These are phyloP conservation scores for Colletotrichum horii DNA, from an alignment of 2,329 filamentous ascomycete species.

Conservation along the genomic window DNA sequence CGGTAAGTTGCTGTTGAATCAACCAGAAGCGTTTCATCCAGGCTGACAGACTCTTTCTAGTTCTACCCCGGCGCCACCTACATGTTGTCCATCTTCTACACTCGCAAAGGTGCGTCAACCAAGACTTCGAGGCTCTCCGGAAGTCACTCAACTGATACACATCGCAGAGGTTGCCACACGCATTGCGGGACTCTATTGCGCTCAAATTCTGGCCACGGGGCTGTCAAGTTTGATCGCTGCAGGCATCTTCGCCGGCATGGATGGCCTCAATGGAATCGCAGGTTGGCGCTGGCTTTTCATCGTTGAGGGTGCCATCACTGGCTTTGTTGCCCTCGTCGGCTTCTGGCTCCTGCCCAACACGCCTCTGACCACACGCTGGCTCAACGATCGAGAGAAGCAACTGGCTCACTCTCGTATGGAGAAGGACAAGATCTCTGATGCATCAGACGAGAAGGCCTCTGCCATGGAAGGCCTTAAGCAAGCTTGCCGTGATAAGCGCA, in stretches of 20 bases:
- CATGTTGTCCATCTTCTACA: conserved; percentile 38
- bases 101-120: conserved; percentile 29
- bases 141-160: not conserved
- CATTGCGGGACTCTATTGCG: conserved; percentile 63
- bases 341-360: conserved; percentile 60
- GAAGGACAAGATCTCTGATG: conserved; percentile 55
- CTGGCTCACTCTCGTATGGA: conserved; percentile 53
- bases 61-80: conserved; percentile 45
- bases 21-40: accelerated
- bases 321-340: conserved; percentile 63
- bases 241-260: conserved; percentile 65
- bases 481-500: conserved; percentile 52
- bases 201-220: conserved; percentile 69
- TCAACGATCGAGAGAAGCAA: conserved; percentile 50
- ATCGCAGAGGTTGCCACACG: conserved; percentile 61
- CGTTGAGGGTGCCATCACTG: conserved; percentile 64
- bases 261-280: conserved; percentile 56
- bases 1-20: conserved; percentile 22
- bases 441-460: conserved; percentile 39
- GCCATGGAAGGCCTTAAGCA: conserved; percentile 53
- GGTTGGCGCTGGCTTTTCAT: conserved; percentile 70
- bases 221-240: conserved; percentile 71
- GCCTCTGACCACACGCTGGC: conserved; percentile 46
- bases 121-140: not conserved
- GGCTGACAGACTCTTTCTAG: not conserved